Percentiles rank a stretch among this genome's conserved stretches.
phyloP scores from a whole-genome alignment of 768 basidiomycete genomes.

The Serendipita vermifera region DNA sequence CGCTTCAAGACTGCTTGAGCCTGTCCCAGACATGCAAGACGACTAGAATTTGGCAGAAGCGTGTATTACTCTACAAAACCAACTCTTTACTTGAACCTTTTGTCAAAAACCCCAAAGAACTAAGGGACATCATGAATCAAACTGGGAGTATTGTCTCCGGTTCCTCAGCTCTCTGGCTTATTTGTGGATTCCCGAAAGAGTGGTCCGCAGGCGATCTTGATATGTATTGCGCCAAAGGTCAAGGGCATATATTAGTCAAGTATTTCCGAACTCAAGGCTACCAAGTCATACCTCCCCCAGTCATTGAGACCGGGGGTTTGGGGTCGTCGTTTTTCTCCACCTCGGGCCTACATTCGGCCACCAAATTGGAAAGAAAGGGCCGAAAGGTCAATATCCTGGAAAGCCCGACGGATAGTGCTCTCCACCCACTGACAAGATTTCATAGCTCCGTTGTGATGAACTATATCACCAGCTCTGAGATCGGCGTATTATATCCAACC shows the following conservation, averaged over 20 bases:
- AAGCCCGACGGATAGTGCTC: background rate
- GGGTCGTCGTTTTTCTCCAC: too few species aligned
- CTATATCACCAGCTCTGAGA: background rate
- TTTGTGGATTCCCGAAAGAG: background rate
- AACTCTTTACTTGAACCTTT: background rate
- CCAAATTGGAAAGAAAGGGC: too few species aligned
- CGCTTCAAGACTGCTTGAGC: background rate
- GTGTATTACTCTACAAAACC: background rate
- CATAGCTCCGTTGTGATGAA: background rate
- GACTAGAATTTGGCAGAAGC: background rate
- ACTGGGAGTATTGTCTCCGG: background rate
- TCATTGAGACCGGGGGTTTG: too few species aligned
- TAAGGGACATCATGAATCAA: background rate
- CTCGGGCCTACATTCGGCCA: too few species aligned
- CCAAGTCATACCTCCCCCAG: too few species aligned
- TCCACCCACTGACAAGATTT: background rate
- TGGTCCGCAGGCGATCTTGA: background rate
- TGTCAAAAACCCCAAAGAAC: background rate
- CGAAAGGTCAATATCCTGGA: background rate
- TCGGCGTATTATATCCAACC: background rate
- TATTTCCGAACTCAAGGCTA: background rate
- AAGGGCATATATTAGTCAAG: background rate
- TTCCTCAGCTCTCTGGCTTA: background rate
- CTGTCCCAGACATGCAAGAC: background rate
- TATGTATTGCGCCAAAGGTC: background rate